Evolutionary conservation across 768 basidiomycete species (phyloP).

Genomic region (Auricularia auricula-judae): DNA sequence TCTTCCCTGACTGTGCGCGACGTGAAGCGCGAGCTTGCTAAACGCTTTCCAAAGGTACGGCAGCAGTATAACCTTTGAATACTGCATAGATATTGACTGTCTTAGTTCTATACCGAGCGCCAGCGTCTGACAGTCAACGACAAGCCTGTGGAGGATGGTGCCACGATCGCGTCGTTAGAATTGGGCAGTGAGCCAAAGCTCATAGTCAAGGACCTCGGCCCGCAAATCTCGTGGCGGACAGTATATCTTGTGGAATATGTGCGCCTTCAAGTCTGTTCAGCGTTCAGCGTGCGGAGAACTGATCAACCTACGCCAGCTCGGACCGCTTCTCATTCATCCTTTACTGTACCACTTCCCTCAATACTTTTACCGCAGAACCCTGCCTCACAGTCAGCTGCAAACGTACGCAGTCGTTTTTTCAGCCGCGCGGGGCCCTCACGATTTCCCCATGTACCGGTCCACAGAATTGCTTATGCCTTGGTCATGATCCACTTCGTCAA

Average conservation of each 20-base stretch:
- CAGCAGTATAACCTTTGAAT: neutral
- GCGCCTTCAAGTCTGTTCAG: slow-evolving; percentile 19
- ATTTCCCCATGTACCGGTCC: slow-evolving; percentile 1
- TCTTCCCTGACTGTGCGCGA: slow-evolving; percentile 50
- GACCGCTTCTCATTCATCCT: slow-evolving; percentile 85
- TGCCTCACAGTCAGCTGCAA: slow-evolving; percentile 69
- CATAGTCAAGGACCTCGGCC: slow-evolving; percentile 79
- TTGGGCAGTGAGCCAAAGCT: slow-evolving; percentile 53
- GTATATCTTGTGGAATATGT: slow-evolving; percentile 96
- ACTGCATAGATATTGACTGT: slow-evolving; percentile 17
- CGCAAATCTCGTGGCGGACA: slow-evolving; percentile 79
- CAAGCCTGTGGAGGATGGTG: slow-evolving; percentile 52
- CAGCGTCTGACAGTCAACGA: slow-evolving; percentile 58
- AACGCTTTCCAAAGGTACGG: slow-evolving; percentile 41
- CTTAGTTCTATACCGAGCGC: slow-evolving; percentile 58
- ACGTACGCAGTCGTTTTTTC: slow-evolving; percentile 32
- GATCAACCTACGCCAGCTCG: slow-evolving; percentile 37
- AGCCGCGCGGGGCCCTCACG: no score
- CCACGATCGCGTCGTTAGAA: slow-evolving; percentile 45
- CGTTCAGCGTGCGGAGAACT: neutral
- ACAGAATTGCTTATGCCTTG: slow-evolving; percentile 57
- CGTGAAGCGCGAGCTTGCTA: slow-evolving; percentile 54
- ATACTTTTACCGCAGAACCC: slow-evolving; percentile 56
- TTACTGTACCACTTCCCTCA: slow-evolving; percentile 63
- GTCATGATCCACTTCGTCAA: slow-evolving; percentile 84